Conservation (phyloP, 176 grass and related monocot species). For the Oryza punctata region DNA sequence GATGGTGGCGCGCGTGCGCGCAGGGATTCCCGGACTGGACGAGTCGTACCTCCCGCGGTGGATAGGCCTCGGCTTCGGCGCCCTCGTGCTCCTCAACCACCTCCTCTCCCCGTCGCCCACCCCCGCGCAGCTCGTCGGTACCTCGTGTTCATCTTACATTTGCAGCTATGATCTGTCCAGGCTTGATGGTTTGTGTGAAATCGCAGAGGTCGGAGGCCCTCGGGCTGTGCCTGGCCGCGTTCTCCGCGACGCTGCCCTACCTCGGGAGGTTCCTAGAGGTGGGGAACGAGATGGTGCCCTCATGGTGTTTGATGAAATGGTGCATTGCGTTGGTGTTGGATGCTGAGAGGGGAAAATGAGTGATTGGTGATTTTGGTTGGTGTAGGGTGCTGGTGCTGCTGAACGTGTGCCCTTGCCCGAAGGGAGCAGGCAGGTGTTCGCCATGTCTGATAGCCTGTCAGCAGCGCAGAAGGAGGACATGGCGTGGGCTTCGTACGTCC, state of each 20-base stretch:
- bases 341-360: not conserved
- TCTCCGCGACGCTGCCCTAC: conserved; percentile 81
- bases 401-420: conserved; percentile 60
- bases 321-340: not conserved
- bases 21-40: conserved; percentile 86
- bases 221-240: conserved; percentile 74
- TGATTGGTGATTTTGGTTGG: conserved; percentile 14
- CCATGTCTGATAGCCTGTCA: conserved; percentile 64
- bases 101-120: conserved; percentile 62
- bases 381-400: conserved; percentile 72
- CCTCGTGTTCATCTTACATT: not conserved
- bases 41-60: conserved; percentile 91
- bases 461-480: conserved; percentile 64
- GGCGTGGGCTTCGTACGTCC: conserved; percentile 81
- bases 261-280: conserved; percentile 91
- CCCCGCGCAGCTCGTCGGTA: conserved; percentile 70
- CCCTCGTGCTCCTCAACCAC: conserved; percentile 85
- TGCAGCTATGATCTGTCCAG: not conserved
- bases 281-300: not conserved
- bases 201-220: conserved; percentile 76
- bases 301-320: not conserved
- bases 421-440: conserved; percentile 74
- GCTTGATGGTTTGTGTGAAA: conserved; percentile 23
- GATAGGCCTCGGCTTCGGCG: conserved; percentile 70
- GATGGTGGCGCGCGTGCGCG: not conserved